Evolutionary conservation across 179 eudicot genomes (phyloP), one percentile per base, ranked within the genome.

Genomic region (Vitellaria paradoxa): DNA sequence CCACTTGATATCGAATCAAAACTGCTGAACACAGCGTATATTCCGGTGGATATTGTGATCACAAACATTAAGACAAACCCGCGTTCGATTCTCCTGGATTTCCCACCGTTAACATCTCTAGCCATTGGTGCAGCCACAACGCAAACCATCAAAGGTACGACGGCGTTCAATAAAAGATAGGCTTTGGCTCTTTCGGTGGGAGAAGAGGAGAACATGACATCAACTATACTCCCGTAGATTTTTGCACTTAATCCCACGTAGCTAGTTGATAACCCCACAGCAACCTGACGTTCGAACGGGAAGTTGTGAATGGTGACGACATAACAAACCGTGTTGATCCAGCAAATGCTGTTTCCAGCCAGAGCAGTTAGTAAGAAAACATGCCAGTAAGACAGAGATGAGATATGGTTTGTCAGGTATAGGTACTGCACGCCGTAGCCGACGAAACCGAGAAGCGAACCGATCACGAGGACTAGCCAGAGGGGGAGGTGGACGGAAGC

Each of bases 341-440:
- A 93, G 70, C 97, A 93, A 49, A 95, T 93, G 84, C 97, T 90
- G 77, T 95, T 95, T 45, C 99, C 99, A 0, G 97, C 90, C n/a
- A 95, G 15, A 75, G 86, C 83, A 7, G 94, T 89, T 37, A 91
- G 92, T 0, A 86, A 53, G 62, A 91, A 90, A 59, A 93, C 80
- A 18, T 82, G 85, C 62, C 59, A 65, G 63, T 89, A 95, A 0
- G 95, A 84, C 11, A 90, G 82, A 57, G 86, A 79, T 0, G 86
- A 52, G 8, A 85, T 76, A 15, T 76, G 73, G 23, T 85, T 84
- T 1, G 83, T 73, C 2, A 91, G 70, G 59, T 93, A 88, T 7
- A 95, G 91, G 72, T 84, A 95, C 65, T 93, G 99, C 3, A 89
- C 24, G 3, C 97, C 97, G 63, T 95, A 93, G 13, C 97, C 99